These are phyloP conservation scores for Coemansia sp. DNA, from an alignment of 192 early-diverging fungal species.

Conservation along the genomic window DNA sequence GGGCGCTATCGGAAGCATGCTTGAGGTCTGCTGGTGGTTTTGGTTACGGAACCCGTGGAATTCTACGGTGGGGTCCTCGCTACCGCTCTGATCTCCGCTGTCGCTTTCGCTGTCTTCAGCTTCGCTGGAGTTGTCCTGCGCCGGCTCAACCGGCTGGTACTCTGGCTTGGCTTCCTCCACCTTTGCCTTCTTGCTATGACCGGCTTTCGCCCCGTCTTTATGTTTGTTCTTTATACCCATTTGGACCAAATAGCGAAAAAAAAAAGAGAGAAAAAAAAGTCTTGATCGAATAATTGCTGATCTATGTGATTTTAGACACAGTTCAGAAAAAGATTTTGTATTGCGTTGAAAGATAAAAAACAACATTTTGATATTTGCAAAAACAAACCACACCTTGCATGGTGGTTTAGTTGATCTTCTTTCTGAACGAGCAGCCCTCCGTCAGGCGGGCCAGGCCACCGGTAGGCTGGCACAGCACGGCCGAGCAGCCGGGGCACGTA, in stretches of 20 bases:
- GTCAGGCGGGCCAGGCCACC: conserved; percentile 97
- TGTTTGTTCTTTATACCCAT: conserved; percentile 2
- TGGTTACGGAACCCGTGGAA: conserved; percentile 43
- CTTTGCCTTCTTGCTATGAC: conserved; percentile 1
- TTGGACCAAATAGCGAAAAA: background rate
- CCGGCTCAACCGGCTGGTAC: conserved; percentile 1
- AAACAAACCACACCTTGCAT: too few relatives aligned
- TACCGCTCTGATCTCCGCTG: background rate
- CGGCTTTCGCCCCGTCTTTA: background rate
- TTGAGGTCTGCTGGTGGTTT: conserved; percentile 52
- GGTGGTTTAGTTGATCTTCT: conserved; percentile 64
- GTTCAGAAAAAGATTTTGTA: too few relatives aligned
- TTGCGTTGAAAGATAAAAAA: too few relatives aligned
- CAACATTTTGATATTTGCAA: too few relatives aligned
- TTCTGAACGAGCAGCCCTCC: conserved; percentile 86
- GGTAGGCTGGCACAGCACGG: conserved; percentile 98
- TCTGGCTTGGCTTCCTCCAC: background rate
- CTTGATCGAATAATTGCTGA: too few relatives aligned
- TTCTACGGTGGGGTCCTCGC: conserved; percentile 14
- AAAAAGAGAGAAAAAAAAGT: background rate
- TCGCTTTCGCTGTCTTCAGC: background rate
- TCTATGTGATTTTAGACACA: too few relatives aligned
- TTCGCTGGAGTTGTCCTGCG: background rate
- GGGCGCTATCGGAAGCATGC: conserved; percentile 60
- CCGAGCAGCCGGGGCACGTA: conserved; percentile 90